A percentile compares a stretch with the other conserved stretches of the same genome.
phyloP scores from a whole-genome alignment of 768 basidiomycete genomes.

The Melanogaster broomeanus region DNA sequence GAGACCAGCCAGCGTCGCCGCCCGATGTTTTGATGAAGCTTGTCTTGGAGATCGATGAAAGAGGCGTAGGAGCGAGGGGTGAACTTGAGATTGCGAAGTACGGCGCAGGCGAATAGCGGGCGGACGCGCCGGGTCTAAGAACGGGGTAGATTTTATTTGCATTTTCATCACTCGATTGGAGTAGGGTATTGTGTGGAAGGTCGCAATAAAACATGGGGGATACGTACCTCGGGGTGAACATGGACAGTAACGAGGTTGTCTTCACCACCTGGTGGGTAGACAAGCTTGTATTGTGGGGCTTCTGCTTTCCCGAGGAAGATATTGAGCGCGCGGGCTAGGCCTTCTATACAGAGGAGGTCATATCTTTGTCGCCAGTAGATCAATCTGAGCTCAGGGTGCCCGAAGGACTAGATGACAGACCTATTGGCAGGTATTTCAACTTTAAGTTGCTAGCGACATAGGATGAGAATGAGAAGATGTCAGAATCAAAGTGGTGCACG shows the following conservation, averaged over 20 bases:
- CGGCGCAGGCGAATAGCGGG: conserved; percentile 88
- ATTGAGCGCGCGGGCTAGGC: conserved; percentile 83
- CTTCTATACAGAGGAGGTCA: conserved; percentile 96
- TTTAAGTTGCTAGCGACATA: conserved; percentile 79
- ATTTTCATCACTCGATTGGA: background rate
- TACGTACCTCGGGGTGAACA: conserved; percentile 69
- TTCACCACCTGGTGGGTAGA: conserved; percentile 71
- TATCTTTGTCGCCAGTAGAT: conserved; percentile 57
- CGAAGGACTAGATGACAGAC: conserved; percentile 35
- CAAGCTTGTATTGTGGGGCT: conserved; percentile 72
- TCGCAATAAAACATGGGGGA: background rate
- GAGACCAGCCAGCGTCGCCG: conserved; percentile 88
- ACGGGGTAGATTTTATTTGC: background rate
- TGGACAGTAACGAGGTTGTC: conserved; percentile 63
- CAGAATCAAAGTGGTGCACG: conserved; percentile 22
- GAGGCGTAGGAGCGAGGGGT: conserved; percentile 88
- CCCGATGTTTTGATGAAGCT: conserved; percentile 95
- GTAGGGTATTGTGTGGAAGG: background rate
- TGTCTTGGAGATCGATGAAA: conserved; percentile 99
- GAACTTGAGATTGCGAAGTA: conserved; percentile 89
- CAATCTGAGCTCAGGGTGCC: background rate
- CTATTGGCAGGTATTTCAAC: conserved; percentile 99
- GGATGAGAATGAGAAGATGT: conserved; percentile 4
- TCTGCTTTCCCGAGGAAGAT: conserved; percentile 75
- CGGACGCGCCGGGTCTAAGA: conserved; percentile 76